These are phyloP conservation scores for Arachis monticola DNA, from an alignment of 331 rosid genomes.

Conservation along the genomic window DNA sequence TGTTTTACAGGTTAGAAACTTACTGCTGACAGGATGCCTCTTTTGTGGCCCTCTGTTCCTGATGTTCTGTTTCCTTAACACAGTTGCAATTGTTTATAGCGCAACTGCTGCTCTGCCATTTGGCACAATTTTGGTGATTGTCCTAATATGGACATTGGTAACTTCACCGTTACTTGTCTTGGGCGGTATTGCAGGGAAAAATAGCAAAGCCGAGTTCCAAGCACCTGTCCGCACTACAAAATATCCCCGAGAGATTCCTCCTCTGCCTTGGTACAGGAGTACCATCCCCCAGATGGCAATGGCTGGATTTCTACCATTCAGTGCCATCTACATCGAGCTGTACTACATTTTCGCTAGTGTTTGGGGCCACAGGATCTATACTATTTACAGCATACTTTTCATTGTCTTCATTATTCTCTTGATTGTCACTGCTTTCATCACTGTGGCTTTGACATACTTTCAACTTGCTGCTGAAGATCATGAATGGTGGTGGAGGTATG, in stretches of 20 bases:
- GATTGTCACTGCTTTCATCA: slow-evolving; percentile 96
- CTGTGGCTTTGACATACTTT: slow-evolving; percentile 97
- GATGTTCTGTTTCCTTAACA: slow-evolving; percentile 95
- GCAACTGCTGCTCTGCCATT: slow-evolving; percentile 99
- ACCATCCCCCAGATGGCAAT: slow-evolving; percentile 97
- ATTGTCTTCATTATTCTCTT: slow-evolving; percentile 91
- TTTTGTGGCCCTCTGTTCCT: slow-evolving; percentile 94
- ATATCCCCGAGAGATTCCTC: slow-evolving; percentile 92
- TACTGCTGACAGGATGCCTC: slow-evolving; percentile 91
- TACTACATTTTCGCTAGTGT: slow-evolving; percentile 98
- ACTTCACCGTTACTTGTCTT: slow-evolving; percentile 92
- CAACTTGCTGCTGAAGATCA: slow-evolving; percentile 99
- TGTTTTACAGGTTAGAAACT: slow-evolving; percentile 82
- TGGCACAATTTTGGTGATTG: slow-evolving; percentile 89
- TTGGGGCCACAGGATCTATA: slow-evolving; percentile 98
- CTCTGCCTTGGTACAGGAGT: slow-evolving; percentile 90
- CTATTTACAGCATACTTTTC: slow-evolving; percentile 93
- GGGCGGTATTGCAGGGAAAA: slow-evolving; percentile 98
- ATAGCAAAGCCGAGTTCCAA: slow-evolving; percentile 88
- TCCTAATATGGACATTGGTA: slow-evolving; percentile 92
- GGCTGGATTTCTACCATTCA: slow-evolving; percentile 98
- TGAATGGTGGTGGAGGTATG: slow-evolving; percentile 99
- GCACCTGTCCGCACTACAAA: slow-evolving; percentile 97
- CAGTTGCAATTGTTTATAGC: slow-evolving; percentile 89
- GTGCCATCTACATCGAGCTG: slow-evolving; percentile 95